Conservation (phyloP, 495 filamentous ascomycete genomes). For the Aspergillus campestris region DNA sequence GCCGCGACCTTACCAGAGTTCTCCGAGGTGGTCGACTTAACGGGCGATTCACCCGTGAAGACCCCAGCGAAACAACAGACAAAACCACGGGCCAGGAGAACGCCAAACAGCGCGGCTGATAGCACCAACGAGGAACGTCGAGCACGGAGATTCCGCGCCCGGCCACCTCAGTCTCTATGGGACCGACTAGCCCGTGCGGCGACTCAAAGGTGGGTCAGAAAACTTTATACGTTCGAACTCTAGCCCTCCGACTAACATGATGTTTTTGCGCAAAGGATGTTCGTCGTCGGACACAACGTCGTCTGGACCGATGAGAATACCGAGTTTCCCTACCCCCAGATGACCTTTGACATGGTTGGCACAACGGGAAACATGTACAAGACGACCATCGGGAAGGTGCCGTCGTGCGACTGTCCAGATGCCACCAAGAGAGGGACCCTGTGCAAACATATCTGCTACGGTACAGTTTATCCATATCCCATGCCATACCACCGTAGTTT, state of each 20-base stretch:
- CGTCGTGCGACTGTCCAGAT: slow-evolving; percentile 63
- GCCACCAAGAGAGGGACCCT: slow-evolving; percentile 48
- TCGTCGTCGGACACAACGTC: slow-evolving; percentile 43
- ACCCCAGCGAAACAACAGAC: slow-evolving; percentile 13
- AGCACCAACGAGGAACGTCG: slow-evolving; percentile 26
- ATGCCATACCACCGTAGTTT: background rate
- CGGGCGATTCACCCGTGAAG: slow-evolving; percentile 6
- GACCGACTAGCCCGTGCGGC: slow-evolving; percentile 34
- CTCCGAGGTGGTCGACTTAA: slow-evolving; percentile 12
- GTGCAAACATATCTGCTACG: slow-evolving; percentile 68
- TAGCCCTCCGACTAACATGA: background rate
- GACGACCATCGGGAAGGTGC: slow-evolving; percentile 44
- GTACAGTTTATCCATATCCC: slow-evolving; percentile 23
- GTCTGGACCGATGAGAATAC: slow-evolving; percentile 21
- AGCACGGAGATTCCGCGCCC: slow-evolving; percentile 25
- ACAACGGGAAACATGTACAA: slow-evolving; percentile 71
- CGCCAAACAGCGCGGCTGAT: background rate
- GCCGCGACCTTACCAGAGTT: background rate
- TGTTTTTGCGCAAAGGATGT: slow-evolving; percentile 39
- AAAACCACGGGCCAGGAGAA: slow-evolving; percentile 11
- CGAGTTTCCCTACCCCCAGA: slow-evolving; percentile 22
- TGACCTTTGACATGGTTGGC: slow-evolving; percentile 61
- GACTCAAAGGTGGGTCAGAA: slow-evolving; percentile 32
- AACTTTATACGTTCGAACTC: background rate
- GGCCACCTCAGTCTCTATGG: slow-evolving; percentile 32